Percentiles rank a stretch among this genome's conserved stretches.
These are phyloP conservation scores for Solidago caesia DNA, from an alignment of 129 eudicot genomes.

Conservation along the genomic window DNA sequence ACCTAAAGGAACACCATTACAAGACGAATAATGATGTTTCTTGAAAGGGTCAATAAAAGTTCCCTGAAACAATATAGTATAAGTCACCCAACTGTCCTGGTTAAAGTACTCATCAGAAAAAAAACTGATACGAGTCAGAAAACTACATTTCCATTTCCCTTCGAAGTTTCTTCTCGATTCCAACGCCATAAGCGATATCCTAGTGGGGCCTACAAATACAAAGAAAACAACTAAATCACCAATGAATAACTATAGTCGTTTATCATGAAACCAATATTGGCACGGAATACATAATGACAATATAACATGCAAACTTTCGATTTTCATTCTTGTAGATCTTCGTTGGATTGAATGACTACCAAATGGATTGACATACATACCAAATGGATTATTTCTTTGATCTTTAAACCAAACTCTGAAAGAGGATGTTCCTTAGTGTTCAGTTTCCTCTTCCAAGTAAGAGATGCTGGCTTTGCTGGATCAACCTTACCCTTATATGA, in stretches of 20 bases:
- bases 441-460: constrained; percentile 72
- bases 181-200: constrained; percentile 82
- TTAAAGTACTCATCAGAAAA: constrained; percentile 1
- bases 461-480: constrained; percentile 61
- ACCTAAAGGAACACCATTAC: constrained; percentile 91
- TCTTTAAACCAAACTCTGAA: constrained; percentile 41
- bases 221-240: constrained; percentile 14
- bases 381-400: constrained; percentile 56
- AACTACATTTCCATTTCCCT: constrained; percentile 46
- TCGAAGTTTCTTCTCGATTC: constrained; percentile 48
- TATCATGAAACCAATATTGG: background rate
- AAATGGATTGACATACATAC: constrained; percentile 39
- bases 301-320: constrained; percentile 9
- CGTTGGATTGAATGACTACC: background rate
- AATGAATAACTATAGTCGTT: constrained; percentile 4
- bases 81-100: constrained; percentile 14
- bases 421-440: constrained; percentile 41
- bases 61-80: constrained; percentile 47
- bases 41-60: constrained; percentile 62
- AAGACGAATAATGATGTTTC: constrained; percentile 56
- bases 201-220: constrained; percentile 62
- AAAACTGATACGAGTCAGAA: constrained; percentile 6
- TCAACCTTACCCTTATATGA: constrained; percentile 44
- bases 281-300: constrained; percentile 1
- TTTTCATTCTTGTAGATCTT: constrained; percentile 13